These are phyloP conservation scores for Orbilia blumenaviensis DNA, from an alignment of 2,329 filamentous ascomycete genomes.

Conservation along the genomic window DNA sequence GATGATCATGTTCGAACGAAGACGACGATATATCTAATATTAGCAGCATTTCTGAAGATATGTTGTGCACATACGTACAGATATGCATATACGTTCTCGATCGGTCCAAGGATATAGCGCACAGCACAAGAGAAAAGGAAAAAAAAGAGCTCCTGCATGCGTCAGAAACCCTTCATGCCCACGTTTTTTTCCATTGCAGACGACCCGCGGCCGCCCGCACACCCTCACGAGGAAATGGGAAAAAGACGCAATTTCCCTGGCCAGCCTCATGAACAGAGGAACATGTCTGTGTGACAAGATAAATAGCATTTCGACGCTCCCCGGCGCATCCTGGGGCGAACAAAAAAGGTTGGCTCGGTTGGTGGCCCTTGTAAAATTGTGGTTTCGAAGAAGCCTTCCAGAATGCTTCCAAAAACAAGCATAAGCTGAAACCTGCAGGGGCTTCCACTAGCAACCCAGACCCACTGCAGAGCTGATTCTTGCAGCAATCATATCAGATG, in stretches of 20 bases:
- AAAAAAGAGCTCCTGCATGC: conserved; percentile 48
- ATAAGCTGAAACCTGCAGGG: conserved; percentile 51
- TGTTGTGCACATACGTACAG: too few species aligned
- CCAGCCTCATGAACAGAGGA: conserved; percentile 10
- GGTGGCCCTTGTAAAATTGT: conserved; percentile 4
- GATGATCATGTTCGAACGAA: neutral
- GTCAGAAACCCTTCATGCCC: conserved; percentile 27
- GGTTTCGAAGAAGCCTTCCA: conserved; percentile 52
- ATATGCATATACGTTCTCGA: conserved; percentile 28
- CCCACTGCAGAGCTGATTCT: conserved; percentile 60
- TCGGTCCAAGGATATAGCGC: conserved; percentile 3
- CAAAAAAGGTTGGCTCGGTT: conserved; percentile 29
- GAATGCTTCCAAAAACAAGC: conserved; percentile 46
- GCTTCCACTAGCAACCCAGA: conserved; percentile 63
- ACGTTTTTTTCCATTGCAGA: conserved; percentile 32
- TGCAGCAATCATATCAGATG: conserved; percentile 64
- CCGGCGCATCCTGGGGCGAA: neutral
- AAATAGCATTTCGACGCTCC: neutral
- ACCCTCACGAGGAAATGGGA: conserved; percentile 25
- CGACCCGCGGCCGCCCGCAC: conserved; percentile 37
- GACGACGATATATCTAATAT: neutral
- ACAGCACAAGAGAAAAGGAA: too few species aligned
- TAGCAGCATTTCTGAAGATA: too few species aligned
- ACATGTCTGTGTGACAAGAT: neutral
- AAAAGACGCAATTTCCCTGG: conserved; percentile 34